phyloP scores from a whole-genome alignment of 306 rosid species.

The Lithocarpus polystachyus region DNA sequence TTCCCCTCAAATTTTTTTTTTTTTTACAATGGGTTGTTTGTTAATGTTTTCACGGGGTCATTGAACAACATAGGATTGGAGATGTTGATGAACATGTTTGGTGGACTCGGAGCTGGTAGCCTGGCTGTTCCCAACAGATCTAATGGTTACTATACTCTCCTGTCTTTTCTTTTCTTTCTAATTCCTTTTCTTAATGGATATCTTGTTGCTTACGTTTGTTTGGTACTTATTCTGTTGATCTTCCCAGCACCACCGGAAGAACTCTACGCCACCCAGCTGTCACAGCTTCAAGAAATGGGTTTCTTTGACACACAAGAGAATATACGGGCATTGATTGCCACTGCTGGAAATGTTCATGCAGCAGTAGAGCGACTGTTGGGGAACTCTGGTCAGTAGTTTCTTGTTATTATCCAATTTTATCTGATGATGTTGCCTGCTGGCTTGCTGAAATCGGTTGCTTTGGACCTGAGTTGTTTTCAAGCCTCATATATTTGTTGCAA shows the following conservation, averaged over 20 bases:
- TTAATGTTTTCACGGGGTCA: constrained; percentile 34
- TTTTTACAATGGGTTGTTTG: neutral
- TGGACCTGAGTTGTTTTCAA: constrained; percentile 28
- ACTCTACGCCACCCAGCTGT: constrained; percentile 74
- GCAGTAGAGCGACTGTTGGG: constrained; percentile 87
- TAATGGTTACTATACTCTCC: constrained; percentile 47
- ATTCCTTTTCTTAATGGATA: neutral
- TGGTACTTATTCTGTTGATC: constrained; percentile 7
- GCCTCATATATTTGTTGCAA: constrained; percentile 27
- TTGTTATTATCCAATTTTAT: constrained; percentile 19
- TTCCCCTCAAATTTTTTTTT: too few relatives aligned
- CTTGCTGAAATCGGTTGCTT: constrained; percentile 32
- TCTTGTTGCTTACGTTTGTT: neutral
- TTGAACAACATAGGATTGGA: constrained; percentile 60
- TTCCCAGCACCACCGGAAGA: constrained; percentile 79
- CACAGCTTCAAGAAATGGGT: constrained; percentile 96
- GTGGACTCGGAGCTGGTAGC: constrained; percentile 88
- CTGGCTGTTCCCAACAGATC: constrained; percentile 66
- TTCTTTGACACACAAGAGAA: constrained; percentile 89
- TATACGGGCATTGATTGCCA: constrained; percentile 75
- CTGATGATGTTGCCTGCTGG: constrained; percentile 15
- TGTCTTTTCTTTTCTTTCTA: constrained; percentile 7
- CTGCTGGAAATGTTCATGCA: constrained; percentile 82
- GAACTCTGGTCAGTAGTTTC: constrained; percentile 60
- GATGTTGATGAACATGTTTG: constrained; percentile 78